These are phyloP conservation scores for Lobosporangium transversale DNA, from an alignment of 192 early-diverging fungal genomes.

Conservation along the genomic window DNA sequence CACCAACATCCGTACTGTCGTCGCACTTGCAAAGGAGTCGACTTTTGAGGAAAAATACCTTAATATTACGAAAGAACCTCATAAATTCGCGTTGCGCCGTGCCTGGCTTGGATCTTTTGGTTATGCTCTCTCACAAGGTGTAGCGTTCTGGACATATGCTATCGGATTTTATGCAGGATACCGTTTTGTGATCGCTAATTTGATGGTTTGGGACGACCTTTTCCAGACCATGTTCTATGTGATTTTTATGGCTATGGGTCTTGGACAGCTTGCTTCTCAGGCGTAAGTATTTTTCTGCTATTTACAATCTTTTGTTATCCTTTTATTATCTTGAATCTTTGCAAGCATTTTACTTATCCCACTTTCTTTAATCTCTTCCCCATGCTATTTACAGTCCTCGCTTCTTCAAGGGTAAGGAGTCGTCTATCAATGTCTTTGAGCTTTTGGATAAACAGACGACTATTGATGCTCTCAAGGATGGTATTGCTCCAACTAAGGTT, in stretches of 20 bases:
- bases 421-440: slow-evolving; percentile 74
- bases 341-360: no score
- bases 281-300: slow-evolving; percentile 32
- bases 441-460: slow-evolving; percentile 75
- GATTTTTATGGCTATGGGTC: slow-evolving; percentile 73
- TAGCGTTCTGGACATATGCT: slow-evolving; percentile 65
- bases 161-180: slow-evolving; percentile 68
- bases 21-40: slow-evolving; percentile 69
- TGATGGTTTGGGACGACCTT: slow-evolving; percentile 18
- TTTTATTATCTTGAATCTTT: slow-evolving; percentile 46
- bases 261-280: slow-evolving; percentile 64
- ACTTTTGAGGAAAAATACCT: slow-evolving; percentile 52
- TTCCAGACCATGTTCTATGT: slow-evolving; percentile 65
- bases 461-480: slow-evolving; percentile 69
- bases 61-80: slow-evolving; percentile 56
- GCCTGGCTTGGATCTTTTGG: slow-evolving; percentile 56
- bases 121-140: slow-evolving; percentile 64
- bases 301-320: slow-evolving; percentile 16
- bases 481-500: slow-evolving; percentile 52
- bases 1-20: slow-evolving; percentile 85
- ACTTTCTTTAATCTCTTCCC: no score
- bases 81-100: slow-evolving; percentile 53
- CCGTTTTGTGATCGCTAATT: slow-evolving; percentile 47
- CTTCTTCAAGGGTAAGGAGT: slow-evolving; percentile 71
- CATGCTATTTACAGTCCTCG: slow-evolving; percentile 59